A percentile compares a stretch with the other conserved stretches of the same genome.
Evolutionary conservation across 2,329 filamentous ascomycete genomes (phyloP).

Genomic region (Aspergillus latus): DNA sequence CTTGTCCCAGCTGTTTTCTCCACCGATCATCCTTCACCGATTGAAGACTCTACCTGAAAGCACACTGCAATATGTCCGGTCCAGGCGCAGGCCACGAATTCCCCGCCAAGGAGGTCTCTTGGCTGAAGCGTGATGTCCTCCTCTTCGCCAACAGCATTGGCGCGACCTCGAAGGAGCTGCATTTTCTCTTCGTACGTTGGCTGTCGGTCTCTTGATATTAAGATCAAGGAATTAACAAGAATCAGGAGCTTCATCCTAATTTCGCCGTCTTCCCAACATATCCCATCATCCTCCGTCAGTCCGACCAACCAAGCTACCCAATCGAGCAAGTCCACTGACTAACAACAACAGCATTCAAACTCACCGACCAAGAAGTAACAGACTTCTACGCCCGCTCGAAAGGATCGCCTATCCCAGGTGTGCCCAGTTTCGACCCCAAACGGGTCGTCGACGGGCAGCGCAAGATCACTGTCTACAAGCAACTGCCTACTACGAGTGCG

Average conservation of each 20-base stretch:
- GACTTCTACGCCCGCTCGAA: constrained; percentile 75
- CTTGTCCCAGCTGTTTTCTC: background rate
- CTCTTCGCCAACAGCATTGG: constrained; percentile 92
- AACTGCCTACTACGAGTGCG: constrained; percentile 68
- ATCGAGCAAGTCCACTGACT: constrained; percentile 31
- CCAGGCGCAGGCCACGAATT: constrained; percentile 75
- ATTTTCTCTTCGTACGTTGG: constrained; percentile 76
- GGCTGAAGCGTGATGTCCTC: constrained; percentile 83
- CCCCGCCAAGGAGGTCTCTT: constrained; percentile 71
- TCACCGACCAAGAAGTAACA: constrained; percentile 70
- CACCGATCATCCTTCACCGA: background rate
- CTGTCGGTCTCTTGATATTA: background rate
- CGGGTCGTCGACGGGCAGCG: constrained; percentile 83
- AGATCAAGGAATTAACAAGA: background rate
- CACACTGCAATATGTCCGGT: constrained; percentile 40
- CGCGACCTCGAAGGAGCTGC: constrained; percentile 79
- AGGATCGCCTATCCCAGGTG: constrained; percentile 65
- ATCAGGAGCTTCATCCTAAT: constrained; percentile 78
- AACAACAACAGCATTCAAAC: constrained; percentile 66
- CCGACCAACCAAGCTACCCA: no score
- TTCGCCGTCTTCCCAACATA: constrained; percentile 91
- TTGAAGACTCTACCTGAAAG: background rate
- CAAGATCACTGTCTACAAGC: constrained; percentile 72
- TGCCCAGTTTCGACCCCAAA: constrained; percentile 72
- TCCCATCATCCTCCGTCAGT: constrained; percentile 72